A percentile compares a stretch with the other conserved stretches of the same genome.
Conservation (phyloP, 345 rosid species). For the Euphorbia tirucalli region DNA sequence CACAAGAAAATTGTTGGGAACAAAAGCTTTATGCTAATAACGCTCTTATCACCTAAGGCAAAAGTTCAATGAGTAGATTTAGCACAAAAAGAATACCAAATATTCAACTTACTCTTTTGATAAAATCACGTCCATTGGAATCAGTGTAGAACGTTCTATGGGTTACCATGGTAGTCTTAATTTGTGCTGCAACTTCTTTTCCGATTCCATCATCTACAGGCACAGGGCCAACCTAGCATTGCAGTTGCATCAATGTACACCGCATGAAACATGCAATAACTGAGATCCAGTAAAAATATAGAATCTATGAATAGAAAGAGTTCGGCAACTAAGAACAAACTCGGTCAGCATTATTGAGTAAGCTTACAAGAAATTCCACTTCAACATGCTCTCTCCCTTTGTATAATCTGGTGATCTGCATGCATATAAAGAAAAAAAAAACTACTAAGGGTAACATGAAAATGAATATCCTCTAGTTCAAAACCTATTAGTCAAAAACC, state of each 20-base stretch:
- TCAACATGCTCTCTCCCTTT: constrained; percentile 87
- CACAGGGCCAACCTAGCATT: constrained; percentile 59
- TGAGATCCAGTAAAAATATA: not conserved
- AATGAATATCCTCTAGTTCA: not conserved
- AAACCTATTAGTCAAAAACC: not conserved
- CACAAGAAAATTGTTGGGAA: constrained; percentile 4
- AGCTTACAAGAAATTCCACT: constrained; percentile 87
- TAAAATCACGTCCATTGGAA: constrained; percentile 83
- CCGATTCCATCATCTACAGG: constrained; percentile 71
- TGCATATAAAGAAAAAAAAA: constrained; percentile 9
- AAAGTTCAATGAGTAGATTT: not conserved
- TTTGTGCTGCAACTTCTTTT: constrained; percentile 70
- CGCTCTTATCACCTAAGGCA: not conserved
- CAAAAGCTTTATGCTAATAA: not conserved
- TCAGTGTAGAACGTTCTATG: constrained; percentile 72
- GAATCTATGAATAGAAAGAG: not conserved
- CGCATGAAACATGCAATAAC: not conserved
- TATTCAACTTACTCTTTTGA: constrained; percentile 51
- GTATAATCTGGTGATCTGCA: constrained; percentile 79
- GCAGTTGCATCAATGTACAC: constrained; percentile 14
- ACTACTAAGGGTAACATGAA: constrained; percentile 8
- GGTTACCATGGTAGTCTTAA: constrained; percentile 51
- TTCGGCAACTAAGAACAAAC: not conserved
- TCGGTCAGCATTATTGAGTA: constrained; percentile 2
- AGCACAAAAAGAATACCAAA: not conserved